phyloP scores from a whole-genome alignment of 768 basidiomycete genomes.

The Harrya chromipes region DNA sequence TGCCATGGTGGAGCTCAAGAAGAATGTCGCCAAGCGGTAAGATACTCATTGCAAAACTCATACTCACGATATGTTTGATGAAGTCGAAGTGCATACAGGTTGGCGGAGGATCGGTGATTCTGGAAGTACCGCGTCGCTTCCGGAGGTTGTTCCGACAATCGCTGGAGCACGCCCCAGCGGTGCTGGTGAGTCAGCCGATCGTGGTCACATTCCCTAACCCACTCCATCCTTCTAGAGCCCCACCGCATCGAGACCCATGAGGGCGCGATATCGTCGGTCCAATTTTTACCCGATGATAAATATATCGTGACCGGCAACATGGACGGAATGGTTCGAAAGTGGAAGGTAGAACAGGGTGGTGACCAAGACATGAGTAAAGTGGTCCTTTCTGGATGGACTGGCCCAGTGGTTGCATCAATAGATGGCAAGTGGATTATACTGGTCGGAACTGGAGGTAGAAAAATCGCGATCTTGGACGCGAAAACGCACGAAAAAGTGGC shows the following conservation, averaged over 20 bases:
- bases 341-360: background rate
- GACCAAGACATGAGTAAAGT: background rate
- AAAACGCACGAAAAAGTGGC: constrained; percentile 2
- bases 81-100: background rate
- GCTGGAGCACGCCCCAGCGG: background rate
- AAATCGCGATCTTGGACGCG: constrained; percentile 9
- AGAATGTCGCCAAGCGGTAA: constrained; percentile 6
- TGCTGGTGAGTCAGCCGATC: background rate
- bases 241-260: background rate
- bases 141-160: background rate
- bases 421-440: constrained; percentile 18
- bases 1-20: constrained; percentile 9
- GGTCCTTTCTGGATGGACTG: background rate
- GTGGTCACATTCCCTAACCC: background rate
- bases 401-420: constrained; percentile 5
- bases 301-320: constrained; percentile 3
- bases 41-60: background rate
- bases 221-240: constrained; percentile 1
- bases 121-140: background rate
- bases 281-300: constrained; percentile 10
- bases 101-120: background rate
- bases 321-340: constrained; percentile 11
- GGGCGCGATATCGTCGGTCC: constrained; percentile 4
- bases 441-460: background rate
- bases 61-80: background rate